Base-by-base conservation (phyloP, 306 rosid genomes). In the Quercus dentata region DNA sequence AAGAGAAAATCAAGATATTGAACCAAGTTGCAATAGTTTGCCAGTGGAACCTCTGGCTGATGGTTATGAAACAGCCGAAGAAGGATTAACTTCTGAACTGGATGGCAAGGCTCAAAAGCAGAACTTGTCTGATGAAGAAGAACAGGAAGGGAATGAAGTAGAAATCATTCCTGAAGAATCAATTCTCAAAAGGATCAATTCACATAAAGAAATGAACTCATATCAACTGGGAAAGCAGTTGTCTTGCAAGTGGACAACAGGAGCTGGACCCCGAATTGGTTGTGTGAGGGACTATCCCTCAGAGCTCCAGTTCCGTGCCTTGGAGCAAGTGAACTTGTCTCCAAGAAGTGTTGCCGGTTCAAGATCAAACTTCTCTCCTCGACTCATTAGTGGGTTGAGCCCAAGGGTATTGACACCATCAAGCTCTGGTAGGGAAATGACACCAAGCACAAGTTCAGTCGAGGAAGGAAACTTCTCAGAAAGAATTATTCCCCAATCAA, bases 161-260 rank as follows among this genome's bases (percentile, higher is more conserved):
- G 97, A 88, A 79, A 71, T 56, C 38, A 67, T 93, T 83, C 89
- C 94, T 2, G 82, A 86, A 67, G 98, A 90, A 80, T 89, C 93
- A 1, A 92, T 96, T 74, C 92, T 88, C 5, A 83, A 86, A 62
- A 88, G 97, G 87, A 91, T 96, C 11, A 89, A 86, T 82, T 96
- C 99, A 6, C 97, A 79, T 56, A 96, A 89, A 78, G 97, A 78
- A 82, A 83, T 80, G 85, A 86, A 86, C 74, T 93, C 99, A 56
- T 96, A 85, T 70, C 99, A 96, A 76, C 65, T 96, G 17, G 99
- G 98, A 75, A 93, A 90, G 73, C 98, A 96, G 71, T 77, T 96
- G 75, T 96, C 99, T 2, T 93, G 90, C 89, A 96, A 90, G 82
- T 96, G 99, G 99, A 96, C 99, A 52, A 93, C 99, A 0, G 99